These are phyloP conservation scores for Emiliania huxleyi DNA, from an alignment of 78 protist species.

Conservation along the genomic window DNA sequence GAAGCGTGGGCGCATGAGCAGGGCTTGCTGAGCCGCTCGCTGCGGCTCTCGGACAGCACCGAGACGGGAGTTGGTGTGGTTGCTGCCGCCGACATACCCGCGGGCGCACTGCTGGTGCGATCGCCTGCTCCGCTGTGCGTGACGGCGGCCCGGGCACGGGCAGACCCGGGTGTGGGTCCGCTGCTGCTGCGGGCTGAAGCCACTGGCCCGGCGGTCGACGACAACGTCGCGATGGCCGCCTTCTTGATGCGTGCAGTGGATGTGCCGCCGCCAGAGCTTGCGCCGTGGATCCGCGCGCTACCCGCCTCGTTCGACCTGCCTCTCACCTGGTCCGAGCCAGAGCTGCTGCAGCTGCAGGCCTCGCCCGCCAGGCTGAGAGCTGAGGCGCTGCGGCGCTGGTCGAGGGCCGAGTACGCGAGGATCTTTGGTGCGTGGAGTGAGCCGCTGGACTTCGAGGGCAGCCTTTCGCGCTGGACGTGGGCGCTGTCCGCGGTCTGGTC, in stretches of 20 bases:
- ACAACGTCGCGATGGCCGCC: background rate
- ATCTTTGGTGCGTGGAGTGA: background rate
- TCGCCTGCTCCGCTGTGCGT: background rate
- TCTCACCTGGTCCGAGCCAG: background rate
- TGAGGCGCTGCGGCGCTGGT: background rate
- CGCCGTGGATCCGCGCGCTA: background rate
- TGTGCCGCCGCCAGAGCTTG: background rate
- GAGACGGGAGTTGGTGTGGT: background rate
- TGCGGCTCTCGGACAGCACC: background rate
- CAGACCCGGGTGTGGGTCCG: background rate
- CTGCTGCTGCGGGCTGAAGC: background rate
- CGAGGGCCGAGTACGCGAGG: background rate
- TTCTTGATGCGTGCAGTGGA: background rate
- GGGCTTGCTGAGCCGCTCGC: background rate
- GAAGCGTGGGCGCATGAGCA: background rate
- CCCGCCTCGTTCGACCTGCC: background rate
- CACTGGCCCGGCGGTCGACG: background rate
- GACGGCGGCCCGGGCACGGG: background rate
- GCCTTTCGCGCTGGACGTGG: background rate
- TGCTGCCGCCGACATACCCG: background rate
- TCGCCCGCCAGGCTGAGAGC: background rate
- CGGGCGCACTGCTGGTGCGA: background rate
- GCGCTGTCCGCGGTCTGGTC: conserved; percentile 1
- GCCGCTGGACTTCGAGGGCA: background rate
- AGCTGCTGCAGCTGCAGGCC: background rate